Conservation (phyloP, 2,329 filamentous ascomycete genomes). For the Rhynchosporium agropyri region DNA sequence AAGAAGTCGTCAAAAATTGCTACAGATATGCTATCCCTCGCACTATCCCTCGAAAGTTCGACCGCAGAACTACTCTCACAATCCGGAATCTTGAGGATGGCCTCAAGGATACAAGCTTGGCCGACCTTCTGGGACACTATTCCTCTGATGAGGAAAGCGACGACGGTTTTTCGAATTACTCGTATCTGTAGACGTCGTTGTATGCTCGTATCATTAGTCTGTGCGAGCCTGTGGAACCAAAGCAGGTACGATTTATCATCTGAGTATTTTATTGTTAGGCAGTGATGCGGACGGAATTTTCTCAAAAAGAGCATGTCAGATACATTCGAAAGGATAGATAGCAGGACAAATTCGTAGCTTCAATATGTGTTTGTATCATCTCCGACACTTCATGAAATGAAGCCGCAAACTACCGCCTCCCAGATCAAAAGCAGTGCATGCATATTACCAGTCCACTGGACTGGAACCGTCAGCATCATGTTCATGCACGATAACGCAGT, state of each 20-base stretch:
- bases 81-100: not conserved
- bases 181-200: not conserved
- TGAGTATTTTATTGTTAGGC: not conserved
- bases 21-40: not conserved
- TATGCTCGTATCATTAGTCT: not conserved
- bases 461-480: too few species aligned
- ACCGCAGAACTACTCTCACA: not conserved
- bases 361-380: not conserved
- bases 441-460: too few species aligned
- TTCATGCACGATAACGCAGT: too few species aligned
- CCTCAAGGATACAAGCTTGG: not conserved
- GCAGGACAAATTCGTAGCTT: too few species aligned
- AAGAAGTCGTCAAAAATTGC: not conserved
- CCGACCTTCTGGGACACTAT: not conserved
- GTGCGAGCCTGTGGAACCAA: not conserved
- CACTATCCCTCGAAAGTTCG: not conserved
- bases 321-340: not conserved
- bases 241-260: not conserved
- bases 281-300: not conserved
- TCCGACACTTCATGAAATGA: too few species aligned
- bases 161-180: conserved; percentile 8
- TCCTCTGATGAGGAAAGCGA: conserved; percentile 4
- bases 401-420: too few species aligned
- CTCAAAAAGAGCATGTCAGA: not conserved
- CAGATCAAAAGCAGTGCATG: too few species aligned